phyloP scores from a whole-genome alignment of 108 stramenopile species.

The Nannochloropsis oceanica region DNA sequence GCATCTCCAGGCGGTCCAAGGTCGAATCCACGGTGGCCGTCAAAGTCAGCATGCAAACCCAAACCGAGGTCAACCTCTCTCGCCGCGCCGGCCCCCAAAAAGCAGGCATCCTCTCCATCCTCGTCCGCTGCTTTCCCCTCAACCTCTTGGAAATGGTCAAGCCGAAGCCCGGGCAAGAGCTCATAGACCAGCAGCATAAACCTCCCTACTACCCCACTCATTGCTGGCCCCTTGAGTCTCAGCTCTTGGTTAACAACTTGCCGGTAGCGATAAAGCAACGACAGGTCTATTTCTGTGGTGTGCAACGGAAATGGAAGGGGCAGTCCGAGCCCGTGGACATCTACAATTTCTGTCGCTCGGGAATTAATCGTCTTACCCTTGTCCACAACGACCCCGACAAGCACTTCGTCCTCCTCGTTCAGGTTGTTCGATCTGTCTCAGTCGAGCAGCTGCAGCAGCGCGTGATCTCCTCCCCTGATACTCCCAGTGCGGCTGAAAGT shows the following conservation, averaged over 20 bases:
- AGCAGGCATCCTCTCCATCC: neutral
- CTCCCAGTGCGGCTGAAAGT: neutral
- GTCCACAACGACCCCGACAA: neutral
- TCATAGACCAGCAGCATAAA: neutral
- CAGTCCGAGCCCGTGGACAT: constrained; percentile 20
- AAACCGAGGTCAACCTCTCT: neutral
- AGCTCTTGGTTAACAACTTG: constrained; percentile 1
- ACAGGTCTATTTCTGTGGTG: constrained; percentile 10
- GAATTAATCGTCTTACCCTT: constrained; percentile 3
- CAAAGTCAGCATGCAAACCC: neutral
- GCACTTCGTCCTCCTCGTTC: neutral
- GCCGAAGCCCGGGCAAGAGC: neutral
- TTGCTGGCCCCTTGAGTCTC: constrained; percentile 26
- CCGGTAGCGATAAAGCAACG: constrained; percentile 19
- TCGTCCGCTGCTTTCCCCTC: neutral
- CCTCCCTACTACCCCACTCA: neutral
- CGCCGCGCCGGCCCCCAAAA: neutral
- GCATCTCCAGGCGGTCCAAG: neutral
- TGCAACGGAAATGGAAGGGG: constrained; percentile 12
- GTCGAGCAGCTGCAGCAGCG: neutral
- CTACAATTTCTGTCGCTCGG: neutral
- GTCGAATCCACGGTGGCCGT: neutral
- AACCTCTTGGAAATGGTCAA: neutral
- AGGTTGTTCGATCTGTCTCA: neutral
- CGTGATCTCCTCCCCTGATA: neutral